Evolutionary conservation across 441 rosid genomes (phyloP), one percentile per base, ranked within the genome.

Genomic region (Geranium incanum): DNA sequence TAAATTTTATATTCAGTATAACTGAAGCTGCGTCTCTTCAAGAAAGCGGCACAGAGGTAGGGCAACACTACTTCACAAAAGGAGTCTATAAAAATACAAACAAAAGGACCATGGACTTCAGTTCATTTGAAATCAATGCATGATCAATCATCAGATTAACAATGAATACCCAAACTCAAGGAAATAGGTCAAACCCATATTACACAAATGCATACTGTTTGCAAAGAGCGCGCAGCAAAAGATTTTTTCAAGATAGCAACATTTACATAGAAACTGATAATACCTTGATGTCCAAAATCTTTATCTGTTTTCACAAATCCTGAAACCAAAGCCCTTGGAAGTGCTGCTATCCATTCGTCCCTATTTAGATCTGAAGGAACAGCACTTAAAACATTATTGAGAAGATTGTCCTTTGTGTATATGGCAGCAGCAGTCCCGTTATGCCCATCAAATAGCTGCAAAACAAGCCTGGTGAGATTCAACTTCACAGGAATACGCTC

Each of bases 221-320:
- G 48, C 11, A 1, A 41, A 6, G 48, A 41, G 48, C 48, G 11
- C 5, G 48, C 48, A 41, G 48, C 48, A 41, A 41, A 41, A 41
- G 9, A 41, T 13, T 16, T 18, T 57, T 55, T 5, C 19, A 55
- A 5, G 21, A 55, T 55, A 16, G 5, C 63, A 57, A 16, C 63
- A 12, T 5, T 52, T 52, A 52, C 59, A 60, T 16, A 60, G 45
- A 71, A 70, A 67, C n/a, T 5, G n/a, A 7, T 12, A 76, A 45
- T 76, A 91, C 99, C 96, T 86, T 74, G 86, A 80, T 77, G 77
- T 80, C 91, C 96, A 75, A 95, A 95, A 81, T 95, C 98, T 80
- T 95, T 95, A 79, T 95, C 99, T 1, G 98, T 95, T 87, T 93
- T 95, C 4, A 95, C 99, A 80, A 95, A 95, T 66, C 98, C 99